Percentiles rank a stretch among this genome's conserved stretches.
Evolutionary conservation across 1,284 basidiomycete species (phyloP).

Genomic region (Rhodotorula sp.): DNA sequence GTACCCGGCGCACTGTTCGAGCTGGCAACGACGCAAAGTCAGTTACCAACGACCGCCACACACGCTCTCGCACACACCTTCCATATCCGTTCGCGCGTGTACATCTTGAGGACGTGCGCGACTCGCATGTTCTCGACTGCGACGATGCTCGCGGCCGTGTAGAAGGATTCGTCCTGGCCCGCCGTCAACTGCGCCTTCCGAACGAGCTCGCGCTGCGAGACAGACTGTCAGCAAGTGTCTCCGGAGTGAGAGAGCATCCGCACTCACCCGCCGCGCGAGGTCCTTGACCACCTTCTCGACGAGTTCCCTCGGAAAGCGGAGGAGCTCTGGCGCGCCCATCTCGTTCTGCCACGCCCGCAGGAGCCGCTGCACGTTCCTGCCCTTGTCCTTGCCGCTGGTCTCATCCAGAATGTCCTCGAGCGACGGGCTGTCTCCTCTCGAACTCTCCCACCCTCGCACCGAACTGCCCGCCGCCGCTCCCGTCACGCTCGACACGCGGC

Average conservation of each 20-base stretch:
- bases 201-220: slow-evolving; percentile 30
- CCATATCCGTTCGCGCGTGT: slow-evolving; percentile 32
- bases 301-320: slow-evolving; percentile 27
- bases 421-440: slow-evolving; percentile 22
- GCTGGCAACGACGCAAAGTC: background rate
- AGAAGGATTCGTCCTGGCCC: slow-evolving; percentile 28
- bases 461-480: slow-evolving; percentile 23
- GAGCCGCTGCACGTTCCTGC: slow-evolving; percentile 27
- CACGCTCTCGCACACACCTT: slow-evolving; percentile 10
- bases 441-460: slow-evolving; percentile 10
- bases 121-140: slow-evolving; percentile 38
- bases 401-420: slow-evolving; percentile 31
- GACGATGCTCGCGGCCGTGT: slow-evolving; percentile 25
- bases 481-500: slow-evolving; percentile 13
- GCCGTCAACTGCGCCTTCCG: slow-evolving; percentile 15
- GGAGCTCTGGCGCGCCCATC: slow-evolving; percentile 34
- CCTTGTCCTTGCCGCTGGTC: background rate
- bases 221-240: too few relatives aligned
- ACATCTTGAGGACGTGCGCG: slow-evolving; percentile 33
- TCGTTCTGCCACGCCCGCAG: slow-evolving; percentile 36
- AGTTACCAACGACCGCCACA: accelerated
- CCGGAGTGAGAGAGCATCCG: background rate
- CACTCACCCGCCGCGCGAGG: slow-evolving; percentile 27
- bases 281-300: slow-evolving; percentile 30
- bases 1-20: slow-evolving; percentile 36